These are phyloP conservation scores for Centella asiatica DNA, from an alignment of 129 eudicot species.

Conservation along the genomic window DNA sequence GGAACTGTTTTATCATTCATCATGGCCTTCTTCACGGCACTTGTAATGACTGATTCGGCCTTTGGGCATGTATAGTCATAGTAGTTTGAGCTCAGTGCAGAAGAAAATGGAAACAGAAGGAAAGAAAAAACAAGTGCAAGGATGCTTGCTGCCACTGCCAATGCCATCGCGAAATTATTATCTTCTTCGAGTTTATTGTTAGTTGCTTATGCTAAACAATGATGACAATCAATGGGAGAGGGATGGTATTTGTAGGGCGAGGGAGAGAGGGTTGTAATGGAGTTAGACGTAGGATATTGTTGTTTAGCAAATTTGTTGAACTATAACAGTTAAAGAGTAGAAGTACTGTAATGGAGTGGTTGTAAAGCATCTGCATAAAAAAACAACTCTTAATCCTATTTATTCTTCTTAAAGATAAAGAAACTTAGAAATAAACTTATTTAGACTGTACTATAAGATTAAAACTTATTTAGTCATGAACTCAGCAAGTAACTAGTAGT, in stretches of 20 bases:
- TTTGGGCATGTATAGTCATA: constrained; percentile 61
- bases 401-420: too few species aligned
- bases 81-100: constrained; percentile 45
- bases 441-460: too few species aligned
- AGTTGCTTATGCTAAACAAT: constrained; percentile 19
- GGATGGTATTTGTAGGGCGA: constrained; percentile 19
- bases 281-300: constrained; percentile 20
- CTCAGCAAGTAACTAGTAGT: not conserved
- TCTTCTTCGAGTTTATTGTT: not conserved
- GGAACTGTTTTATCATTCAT: constrained; percentile 65
- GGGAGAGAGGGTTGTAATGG: constrained; percentile 8
- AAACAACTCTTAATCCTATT: not conserved
- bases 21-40: constrained; percentile 54
- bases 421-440: not conserved
- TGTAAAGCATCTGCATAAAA: constrained; percentile 7
- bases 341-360: constrained; percentile 14
- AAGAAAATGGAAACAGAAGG: constrained; percentile 14
- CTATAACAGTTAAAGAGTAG: constrained; percentile 22
- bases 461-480: not conserved
- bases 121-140: constrained; percentile 17
- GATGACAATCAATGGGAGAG: not conserved
- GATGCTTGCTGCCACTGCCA: constrained; percentile 31
- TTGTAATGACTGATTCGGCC: constrained; percentile 35
- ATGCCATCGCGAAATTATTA: constrained; percentile 13
- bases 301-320: constrained; percentile 42